Evolutionary conservation across 75 land plant genomes (phyloP).

Genomic region (Gnetum montanum): DNA sequence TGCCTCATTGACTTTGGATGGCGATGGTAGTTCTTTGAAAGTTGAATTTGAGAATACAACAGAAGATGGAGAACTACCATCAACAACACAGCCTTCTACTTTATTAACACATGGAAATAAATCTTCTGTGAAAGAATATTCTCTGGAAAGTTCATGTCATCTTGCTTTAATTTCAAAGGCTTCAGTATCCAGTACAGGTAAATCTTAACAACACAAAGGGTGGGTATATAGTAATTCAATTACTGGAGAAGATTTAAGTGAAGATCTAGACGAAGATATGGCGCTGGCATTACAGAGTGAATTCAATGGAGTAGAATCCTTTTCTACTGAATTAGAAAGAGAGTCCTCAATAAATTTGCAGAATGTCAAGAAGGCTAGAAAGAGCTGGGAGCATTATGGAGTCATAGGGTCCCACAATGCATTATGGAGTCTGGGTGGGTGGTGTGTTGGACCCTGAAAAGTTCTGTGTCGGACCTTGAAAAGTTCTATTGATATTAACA

Average conservation of each 20-base stretch:
- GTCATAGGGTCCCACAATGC: conserved; percentile 40
- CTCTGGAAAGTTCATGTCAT: conserved; percentile 24
- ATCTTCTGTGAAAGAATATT: conserved; percentile 7
- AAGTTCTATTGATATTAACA: too few relatives aligned
- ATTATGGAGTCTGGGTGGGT: too few relatives aligned
- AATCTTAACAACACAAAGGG: conserved; percentile 13
- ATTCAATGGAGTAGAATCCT: conserved; percentile 41
- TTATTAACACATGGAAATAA: conserved; percentile 4
- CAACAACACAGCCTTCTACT: conserved; percentile 17
- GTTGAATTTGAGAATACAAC: conserved; percentile 50
- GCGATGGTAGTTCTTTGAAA: conserved; percentile 15
- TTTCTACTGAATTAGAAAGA: conserved; percentile 10
- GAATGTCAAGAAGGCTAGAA: conserved; percentile 5
- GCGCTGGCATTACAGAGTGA: conserved; percentile 28
- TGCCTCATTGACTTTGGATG: conserved; percentile 15
- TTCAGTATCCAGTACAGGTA: conserved; percentile 9
- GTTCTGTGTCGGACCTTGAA: too few relatives aligned
- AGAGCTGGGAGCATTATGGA: conserved; percentile 54
- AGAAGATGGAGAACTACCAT: conserved; percentile 98
- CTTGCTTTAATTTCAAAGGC: conserved; percentile 41
- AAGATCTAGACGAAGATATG: conserved; percentile 38
- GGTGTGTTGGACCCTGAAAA: too few relatives aligned
- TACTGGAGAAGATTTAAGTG: conserved; percentile 7
- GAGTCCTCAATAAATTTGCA: conserved; percentile 8
- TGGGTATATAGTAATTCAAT: conserved; percentile 8